Evolutionary conservation across 441 rosid genomes (phyloP).

Genomic region (Mallotus japonicus): DNA sequence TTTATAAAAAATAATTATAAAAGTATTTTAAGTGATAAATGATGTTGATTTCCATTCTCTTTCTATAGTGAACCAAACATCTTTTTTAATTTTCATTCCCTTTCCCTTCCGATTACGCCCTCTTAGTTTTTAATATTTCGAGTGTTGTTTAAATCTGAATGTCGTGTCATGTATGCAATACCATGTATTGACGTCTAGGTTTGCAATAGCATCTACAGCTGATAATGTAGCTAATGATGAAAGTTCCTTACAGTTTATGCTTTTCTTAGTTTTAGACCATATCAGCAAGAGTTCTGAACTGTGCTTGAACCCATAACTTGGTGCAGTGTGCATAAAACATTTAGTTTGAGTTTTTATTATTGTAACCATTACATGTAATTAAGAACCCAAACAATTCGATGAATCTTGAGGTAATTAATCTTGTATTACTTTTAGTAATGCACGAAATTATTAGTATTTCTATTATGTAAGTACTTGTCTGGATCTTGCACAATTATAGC

Average conservation of each 20-base stretch:
- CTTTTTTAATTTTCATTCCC: no score
- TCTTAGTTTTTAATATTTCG: no score
- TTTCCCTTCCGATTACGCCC: no score
- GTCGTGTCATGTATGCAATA: not conserved
- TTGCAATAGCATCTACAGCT: not conserved
- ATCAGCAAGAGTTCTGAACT: not conserved
- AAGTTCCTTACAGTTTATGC: not conserved
- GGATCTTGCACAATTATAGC: not conserved
- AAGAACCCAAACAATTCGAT: not conserved
- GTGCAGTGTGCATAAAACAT: not conserved
- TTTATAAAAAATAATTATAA: no score
- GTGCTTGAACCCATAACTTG: not conserved
- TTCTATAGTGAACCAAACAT: no score
- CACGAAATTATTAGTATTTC: not conserved
- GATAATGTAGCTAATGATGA: slow-evolving; percentile 2
- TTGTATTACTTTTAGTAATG: not conserved
- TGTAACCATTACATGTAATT: not conserved
- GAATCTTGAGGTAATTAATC: not conserved
- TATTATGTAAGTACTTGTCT: not conserved
- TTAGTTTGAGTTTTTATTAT: not conserved
- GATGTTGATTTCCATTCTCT: no score
- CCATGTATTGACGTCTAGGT: slow-evolving; percentile 8
- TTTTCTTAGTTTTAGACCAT: slow-evolving; percentile 9
- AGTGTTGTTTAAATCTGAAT: not conserved
- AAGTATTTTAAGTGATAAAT: no score